Conservation (phyloP, 2,329 filamentous ascomycete species). For the Pestalotiopsis sp. region DNA sequence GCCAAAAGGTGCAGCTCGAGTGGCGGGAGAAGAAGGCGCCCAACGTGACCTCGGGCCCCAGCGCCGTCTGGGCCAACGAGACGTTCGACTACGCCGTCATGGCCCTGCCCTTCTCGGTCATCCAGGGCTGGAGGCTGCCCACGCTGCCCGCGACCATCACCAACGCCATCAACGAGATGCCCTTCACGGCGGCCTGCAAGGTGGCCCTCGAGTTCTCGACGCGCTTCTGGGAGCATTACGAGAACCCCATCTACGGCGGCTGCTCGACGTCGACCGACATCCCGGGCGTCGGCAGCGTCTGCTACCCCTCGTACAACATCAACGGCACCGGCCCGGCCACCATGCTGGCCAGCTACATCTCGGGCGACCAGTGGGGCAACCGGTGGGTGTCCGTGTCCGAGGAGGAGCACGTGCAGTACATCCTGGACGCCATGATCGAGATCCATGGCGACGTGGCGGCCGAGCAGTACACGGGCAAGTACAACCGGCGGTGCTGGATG, state of each 20-base stretch:
- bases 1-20: conserved; percentile 57
- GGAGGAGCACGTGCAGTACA: conserved; percentile 63
- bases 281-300: conserved; percentile 62
- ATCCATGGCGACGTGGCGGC: conserved; percentile 64
- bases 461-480: conserved; percentile 67
- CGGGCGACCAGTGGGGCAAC: conserved; percentile 39
- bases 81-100: conserved; percentile 71
- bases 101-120: conserved; percentile 64
- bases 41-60: neutral
- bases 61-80: conserved; percentile 42
- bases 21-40: conserved; percentile 52
- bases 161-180: conserved; percentile 49
- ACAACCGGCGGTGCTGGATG: conserved; percentile 68
- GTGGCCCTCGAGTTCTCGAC: conserved; percentile 70
- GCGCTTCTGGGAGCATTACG: conserved; percentile 59
- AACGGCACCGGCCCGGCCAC: conserved; percentile 65
- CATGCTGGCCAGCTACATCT: conserved; percentile 62
- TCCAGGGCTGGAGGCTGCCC: conserved; percentile 63
- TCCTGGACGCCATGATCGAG: conserved; percentile 67
- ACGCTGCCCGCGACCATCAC: conserved; percentile 42
- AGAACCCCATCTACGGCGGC: conserved; percentile 63
- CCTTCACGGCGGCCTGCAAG: conserved; percentile 52
- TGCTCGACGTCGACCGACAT: conserved; percentile 62
- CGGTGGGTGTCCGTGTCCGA: conserved; percentile 52
- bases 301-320: conserved; percentile 69